phyloP scores from a whole-genome alignment of 1,284 basidiomycete species.

The Apiotrichum siamense region DNA sequence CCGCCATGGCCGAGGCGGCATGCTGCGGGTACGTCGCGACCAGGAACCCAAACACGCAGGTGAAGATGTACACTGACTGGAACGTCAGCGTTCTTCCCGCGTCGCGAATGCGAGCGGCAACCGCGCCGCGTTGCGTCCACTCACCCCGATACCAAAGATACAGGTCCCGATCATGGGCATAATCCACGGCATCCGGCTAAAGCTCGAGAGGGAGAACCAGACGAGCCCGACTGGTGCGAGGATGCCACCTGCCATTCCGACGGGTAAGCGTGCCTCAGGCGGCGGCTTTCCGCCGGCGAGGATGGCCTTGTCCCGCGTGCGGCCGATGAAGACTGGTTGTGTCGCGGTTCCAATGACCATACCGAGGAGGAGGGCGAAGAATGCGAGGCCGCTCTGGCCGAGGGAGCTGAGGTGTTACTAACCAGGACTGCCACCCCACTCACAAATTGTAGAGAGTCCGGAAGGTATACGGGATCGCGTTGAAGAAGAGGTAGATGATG shows the following conservation, averaged over 20 bases:
- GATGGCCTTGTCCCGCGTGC: not conserved
- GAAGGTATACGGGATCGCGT: not conserved
- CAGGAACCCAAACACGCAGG: conserved; percentile 15
- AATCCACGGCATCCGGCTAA: conserved; percentile 23
- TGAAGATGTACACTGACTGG: not conserved
- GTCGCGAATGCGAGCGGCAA: too few species aligned
- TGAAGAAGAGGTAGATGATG: conserved; percentile 1
- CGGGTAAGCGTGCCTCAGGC: conserved; percentile 29
- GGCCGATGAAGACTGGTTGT: not conserved
- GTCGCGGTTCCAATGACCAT: not conserved
- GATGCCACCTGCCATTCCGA: conserved; percentile 25
- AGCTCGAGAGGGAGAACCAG: not conserved
- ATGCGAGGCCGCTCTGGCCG: not conserved
- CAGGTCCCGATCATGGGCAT: conserved; percentile 24
- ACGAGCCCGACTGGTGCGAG: conserved; percentile 23
- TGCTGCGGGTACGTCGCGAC: not conserved
- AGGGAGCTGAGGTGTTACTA: not conserved
- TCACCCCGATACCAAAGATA: conserved; percentile 30
- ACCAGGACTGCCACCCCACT: not conserved
- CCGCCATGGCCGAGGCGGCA: conserved; percentile 20
- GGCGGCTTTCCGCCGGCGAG: conserved; percentile 7
- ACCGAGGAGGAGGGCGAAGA: not conserved
- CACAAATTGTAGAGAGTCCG: not conserved
- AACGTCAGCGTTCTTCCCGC: not conserved
- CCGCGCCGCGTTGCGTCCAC: too few species aligned